phyloP scores from a whole-genome alignment of 2,329 filamentous ascomycete species.

The Ophiostoma populinum region DNA sequence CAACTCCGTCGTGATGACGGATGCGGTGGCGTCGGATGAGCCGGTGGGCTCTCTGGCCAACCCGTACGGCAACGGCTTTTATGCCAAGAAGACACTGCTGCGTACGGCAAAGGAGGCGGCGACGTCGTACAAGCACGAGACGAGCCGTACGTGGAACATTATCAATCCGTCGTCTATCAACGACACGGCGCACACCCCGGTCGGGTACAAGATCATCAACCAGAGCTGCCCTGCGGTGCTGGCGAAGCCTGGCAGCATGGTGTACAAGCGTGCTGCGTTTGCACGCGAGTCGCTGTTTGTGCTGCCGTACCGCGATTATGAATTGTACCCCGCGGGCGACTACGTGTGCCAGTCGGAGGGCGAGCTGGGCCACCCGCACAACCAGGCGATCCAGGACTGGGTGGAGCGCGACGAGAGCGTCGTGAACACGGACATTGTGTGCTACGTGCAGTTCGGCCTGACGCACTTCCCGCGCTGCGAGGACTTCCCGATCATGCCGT shows the following conservation, averaged over 20 bases:
- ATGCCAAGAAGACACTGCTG: slow-evolving; percentile 67
- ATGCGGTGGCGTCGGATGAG: slow-evolving; percentile 53
- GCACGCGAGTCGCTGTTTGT: slow-evolving; percentile 76
- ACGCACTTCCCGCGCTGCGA: slow-evolving; percentile 81
- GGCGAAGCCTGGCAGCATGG: slow-evolving; percentile 64
- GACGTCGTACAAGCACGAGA: slow-evolving; percentile 68
- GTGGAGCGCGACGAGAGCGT: slow-evolving; percentile 52
- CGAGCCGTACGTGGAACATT: slow-evolving; percentile 32
- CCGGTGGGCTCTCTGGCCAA: slow-evolving; percentile 70
- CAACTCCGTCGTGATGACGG: slow-evolving; percentile 75
- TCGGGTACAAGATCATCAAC: slow-evolving; percentile 78
- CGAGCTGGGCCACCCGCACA: slow-evolving; percentile 38
- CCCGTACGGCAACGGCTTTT: slow-evolving; percentile 80
- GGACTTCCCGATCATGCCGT: slow-evolving; percentile 85
- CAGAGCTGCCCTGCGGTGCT: slow-evolving; percentile 63
- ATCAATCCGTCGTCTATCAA: slow-evolving; percentile 36
- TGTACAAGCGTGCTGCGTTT: slow-evolving; percentile 86
- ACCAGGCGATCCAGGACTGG: slow-evolving; percentile 52
- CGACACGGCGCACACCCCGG: slow-evolving; percentile 55
- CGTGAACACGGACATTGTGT: slow-evolving; percentile 69
- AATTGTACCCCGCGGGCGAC: slow-evolving; percentile 70
- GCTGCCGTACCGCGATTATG: slow-evolving; percentile 65
- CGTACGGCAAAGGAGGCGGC: slow-evolving; percentile 49
- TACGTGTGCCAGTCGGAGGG: slow-evolving; percentile 80
- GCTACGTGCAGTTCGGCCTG: slow-evolving; percentile 88